Conservation (phyloP, 306 rosid species). For the Morella rubra region DNA sequence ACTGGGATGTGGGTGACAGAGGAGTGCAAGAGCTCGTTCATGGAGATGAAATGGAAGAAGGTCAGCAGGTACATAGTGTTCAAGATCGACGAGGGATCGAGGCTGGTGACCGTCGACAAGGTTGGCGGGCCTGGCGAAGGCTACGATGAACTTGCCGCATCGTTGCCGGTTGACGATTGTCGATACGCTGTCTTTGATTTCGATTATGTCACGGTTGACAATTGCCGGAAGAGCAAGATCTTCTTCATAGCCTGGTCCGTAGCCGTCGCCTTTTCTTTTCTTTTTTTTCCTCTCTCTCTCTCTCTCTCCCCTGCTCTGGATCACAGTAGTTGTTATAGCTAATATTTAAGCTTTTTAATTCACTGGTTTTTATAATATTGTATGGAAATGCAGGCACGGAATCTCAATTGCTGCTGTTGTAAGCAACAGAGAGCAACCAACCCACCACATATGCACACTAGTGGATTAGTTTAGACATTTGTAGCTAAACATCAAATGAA, state of each 20-base stretch:
- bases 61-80: conserved; percentile 84
- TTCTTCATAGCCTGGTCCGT: conserved; percentile 95
- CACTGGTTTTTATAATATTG: not conserved
- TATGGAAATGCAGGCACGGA: not conserved
- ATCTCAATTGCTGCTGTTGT: not conserved
- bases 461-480: not conserved
- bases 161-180: conserved; percentile 86
- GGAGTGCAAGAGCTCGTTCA: conserved; percentile 94
- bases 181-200: conserved; percentile 97
- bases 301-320: not conserved
- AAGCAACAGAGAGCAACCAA: not conserved
- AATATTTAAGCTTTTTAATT: not conserved
- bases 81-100: conserved; percentile 91
- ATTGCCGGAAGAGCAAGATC: conserved; percentile 98
- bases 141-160: conserved; percentile 82
- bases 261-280: not conserved
- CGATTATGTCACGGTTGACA: conserved; percentile 96
- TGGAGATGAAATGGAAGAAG: conserved; percentile 99
- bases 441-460: not conserved
- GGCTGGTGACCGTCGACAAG: conserved; percentile 87
- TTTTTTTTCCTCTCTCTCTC: not conserved
- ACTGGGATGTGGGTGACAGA: conserved; percentile 99
- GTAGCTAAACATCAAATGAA: not conserved
- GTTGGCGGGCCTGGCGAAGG: conserved; percentile 86
- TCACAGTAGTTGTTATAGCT: not conserved